These are phyloP conservation scores for Lichtheimia hyalospora DNA, from an alignment of 371 early-diverging fungal species.

Conservation along the genomic window DNA sequence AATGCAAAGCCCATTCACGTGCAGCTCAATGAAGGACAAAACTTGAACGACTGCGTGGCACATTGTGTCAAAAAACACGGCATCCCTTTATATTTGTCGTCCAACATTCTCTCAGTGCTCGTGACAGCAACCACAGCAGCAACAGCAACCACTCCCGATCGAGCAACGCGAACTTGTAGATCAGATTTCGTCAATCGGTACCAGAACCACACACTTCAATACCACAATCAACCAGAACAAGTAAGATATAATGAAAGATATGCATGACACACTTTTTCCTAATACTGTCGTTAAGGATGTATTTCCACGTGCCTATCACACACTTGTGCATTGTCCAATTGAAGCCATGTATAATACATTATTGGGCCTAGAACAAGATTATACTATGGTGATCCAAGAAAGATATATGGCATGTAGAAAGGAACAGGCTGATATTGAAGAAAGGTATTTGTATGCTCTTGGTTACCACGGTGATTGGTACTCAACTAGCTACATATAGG, in stretches of 20 bases:
- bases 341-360: slow-evolving; percentile 66
- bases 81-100: slow-evolving; percentile 46
- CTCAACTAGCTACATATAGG: slow-evolving; percentile 14
- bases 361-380: slow-evolving; percentile 65
- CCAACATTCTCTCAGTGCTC: slow-evolving; percentile 41
- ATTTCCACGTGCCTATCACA: slow-evolving; percentile 74
- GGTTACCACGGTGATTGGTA: neutral
- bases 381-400: slow-evolving; percentile 62
- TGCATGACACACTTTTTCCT: neutral
- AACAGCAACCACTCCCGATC: neutral
- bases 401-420: slow-evolving; percentile 40
- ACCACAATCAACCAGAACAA: slow-evolving; percentile 51
- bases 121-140: neutral
- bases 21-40: neutral
- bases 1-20: slow-evolving; percentile 6
- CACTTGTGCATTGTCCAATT: slow-evolving; percentile 64
- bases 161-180: slow-evolving; percentile 14
- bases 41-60: slow-evolving; percentile 31
- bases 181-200: slow-evolving; percentile 35
- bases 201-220: slow-evolving; percentile 41
- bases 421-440: slow-evolving; percentile 39
- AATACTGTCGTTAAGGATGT: slow-evolving; percentile 44
- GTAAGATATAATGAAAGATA: slow-evolving; percentile 7
- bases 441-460: slow-evolving; percentile 21
- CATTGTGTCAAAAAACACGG: slow-evolving; percentile 28